phyloP scores from a whole-genome alignment of 768 basidiomycete species.

The Mycena polygramma region DNA sequence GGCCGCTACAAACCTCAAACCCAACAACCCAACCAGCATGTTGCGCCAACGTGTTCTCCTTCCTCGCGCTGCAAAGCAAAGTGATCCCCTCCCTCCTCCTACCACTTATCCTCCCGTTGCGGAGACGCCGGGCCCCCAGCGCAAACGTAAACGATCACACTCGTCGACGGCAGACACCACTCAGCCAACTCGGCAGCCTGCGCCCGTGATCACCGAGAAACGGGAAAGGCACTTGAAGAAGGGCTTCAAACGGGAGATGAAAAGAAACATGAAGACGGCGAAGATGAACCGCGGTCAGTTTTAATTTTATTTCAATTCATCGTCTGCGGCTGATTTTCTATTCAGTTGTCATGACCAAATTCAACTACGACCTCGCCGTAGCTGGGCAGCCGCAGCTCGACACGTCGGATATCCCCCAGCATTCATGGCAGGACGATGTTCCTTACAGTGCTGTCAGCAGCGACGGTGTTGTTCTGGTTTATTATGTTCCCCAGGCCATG shows the following conservation, averaged over 20 bases:
- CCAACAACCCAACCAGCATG: no score
- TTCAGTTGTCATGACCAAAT: not conserved
- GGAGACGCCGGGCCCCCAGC: no score
- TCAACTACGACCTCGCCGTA: not conserved
- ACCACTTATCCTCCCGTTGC: no score
- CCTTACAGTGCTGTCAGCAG: not conserved
- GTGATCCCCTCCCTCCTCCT: no score
- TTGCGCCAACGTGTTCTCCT: no score
- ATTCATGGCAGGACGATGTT: not conserved
- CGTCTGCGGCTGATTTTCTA: no score
- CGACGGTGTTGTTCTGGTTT: not conserved
- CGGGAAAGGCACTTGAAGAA: not conserved
- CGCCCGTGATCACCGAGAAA: no score
- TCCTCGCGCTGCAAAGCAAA: no score
- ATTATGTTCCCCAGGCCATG: not conserved
- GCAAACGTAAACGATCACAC: no score
- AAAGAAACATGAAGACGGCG: not conserved
- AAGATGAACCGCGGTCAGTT: not conserved
- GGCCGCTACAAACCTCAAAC: no score
- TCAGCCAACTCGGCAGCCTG: no score
- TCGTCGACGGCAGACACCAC: no score
- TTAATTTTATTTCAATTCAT: not conserved
- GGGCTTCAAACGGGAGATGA: not conserved
- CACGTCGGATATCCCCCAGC: not conserved
- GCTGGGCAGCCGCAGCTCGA: not conserved